Evolutionary conservation across 1,284 basidiomycete genomes (phyloP).

Genomic region (Irpex sp.): DNA sequence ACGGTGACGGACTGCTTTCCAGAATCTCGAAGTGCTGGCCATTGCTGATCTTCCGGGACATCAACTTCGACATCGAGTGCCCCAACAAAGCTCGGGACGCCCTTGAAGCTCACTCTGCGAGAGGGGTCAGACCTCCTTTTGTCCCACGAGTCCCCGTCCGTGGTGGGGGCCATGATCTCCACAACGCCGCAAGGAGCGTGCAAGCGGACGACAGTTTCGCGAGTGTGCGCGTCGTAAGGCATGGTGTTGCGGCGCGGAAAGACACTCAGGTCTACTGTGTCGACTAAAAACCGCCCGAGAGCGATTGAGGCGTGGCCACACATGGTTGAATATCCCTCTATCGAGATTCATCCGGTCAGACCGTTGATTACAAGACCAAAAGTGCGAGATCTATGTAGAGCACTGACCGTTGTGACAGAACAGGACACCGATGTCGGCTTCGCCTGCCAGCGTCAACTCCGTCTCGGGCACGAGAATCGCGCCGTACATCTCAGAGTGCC

Average conservation of each 20-base stretch:
- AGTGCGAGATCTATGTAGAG: no score
- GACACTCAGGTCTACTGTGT: slow-evolving; percentile 29
- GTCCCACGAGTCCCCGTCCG: slow-evolving; percentile 12
- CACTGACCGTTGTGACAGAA: slow-evolving; percentile 41
- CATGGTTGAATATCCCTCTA: slow-evolving; percentile 47
- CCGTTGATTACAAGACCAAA: no score
- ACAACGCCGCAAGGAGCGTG: slow-evolving; percentile 40
- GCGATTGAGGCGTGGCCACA: slow-evolving; percentile 46
- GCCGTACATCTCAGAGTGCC: slow-evolving; percentile 46
- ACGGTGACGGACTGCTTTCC: slow-evolving; percentile 23
- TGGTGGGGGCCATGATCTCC: slow-evolving; percentile 27
- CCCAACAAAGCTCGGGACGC: slow-evolving; percentile 33
- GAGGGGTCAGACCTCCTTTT: slow-evolving; percentile 24
- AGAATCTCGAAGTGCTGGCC: slow-evolving; percentile 22
- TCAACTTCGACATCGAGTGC: slow-evolving; percentile 25
- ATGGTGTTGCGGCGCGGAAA: slow-evolving; percentile 33
- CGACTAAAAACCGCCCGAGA: slow-evolving; percentile 39
- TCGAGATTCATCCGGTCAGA: background rate
- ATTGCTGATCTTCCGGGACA: slow-evolving; percentile 27
- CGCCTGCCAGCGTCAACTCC: slow-evolving; percentile 31
- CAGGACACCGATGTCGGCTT: slow-evolving; percentile 40
- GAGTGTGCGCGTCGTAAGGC: slow-evolving; percentile 16
- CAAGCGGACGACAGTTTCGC: slow-evolving; percentile 26
- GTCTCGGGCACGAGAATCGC: slow-evolving; percentile 37
- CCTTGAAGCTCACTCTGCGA: slow-evolving; percentile 31